Percentiles rank a stretch among this genome's conserved stretches.
Conservation (phyloP, 2,329 filamentous ascomycete genomes). For the Cladosporium sp. region DNA sequence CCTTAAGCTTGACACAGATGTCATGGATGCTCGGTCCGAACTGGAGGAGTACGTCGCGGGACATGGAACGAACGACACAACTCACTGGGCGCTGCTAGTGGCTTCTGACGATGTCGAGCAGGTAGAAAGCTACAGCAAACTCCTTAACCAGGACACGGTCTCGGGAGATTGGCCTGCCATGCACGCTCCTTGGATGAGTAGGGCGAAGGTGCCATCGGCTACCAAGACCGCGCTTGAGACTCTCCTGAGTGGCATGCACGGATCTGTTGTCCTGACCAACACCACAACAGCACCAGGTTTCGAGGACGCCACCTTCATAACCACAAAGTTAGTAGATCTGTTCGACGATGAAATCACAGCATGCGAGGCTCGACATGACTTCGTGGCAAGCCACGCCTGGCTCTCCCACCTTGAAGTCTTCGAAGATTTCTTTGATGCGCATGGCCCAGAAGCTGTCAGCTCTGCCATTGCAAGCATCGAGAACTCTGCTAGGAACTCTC, state of each 20-base stretch:
- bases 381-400: conserved; percentile 76
- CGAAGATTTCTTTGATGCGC: not conserved
- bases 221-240: conserved; percentile 6
- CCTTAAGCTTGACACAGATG: not conserved
- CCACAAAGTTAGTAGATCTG: conserved; percentile 44
- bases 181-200: not conserved
- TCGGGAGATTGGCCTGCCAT: not conserved
- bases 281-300: not conserved
- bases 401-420: conserved; percentile 26
- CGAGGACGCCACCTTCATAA: not conserved
- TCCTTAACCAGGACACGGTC: not conserved
- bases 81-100: conserved; percentile 5
- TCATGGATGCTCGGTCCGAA: conserved; percentile 17
- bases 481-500: not conserved
- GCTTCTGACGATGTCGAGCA: conserved; percentile 3
- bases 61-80: not conserved
- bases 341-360: conserved; percentile 74
- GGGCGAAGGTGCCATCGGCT: not conserved
- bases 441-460: conserved; percentile 4
- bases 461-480: not conserved
- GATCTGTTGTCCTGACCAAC: not conserved
- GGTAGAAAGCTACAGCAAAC: not conserved
- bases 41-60: conserved; percentile 15
- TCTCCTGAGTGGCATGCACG: not conserved
- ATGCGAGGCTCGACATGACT: conserved; percentile 78